Base-by-base conservation (phyloP, 805 yeast genomes). In the Geotrichum ghanense region DNA sequence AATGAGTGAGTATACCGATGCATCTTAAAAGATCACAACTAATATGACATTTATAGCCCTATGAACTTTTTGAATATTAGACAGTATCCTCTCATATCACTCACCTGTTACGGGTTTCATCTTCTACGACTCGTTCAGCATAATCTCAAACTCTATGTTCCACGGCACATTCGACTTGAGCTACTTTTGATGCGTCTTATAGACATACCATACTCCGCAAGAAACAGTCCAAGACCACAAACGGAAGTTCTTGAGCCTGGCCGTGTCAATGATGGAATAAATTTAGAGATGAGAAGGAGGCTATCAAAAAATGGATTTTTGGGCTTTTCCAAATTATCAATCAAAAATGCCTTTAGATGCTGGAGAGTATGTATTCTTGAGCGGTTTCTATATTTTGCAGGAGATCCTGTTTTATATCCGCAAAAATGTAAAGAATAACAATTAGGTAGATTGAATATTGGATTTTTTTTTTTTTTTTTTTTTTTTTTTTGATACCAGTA, bases 371-470 rank as follows among this genome's bases (percentile, higher is more conserved):
- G 37, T 31, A 31, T 31, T 5, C 17, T 31, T n/a, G 37, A 31
- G 12, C 37, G 37, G 16, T 31, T 31, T 12, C 14, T 31, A n/a
- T 31, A 31, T 31, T 31, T n/a, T 19, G 37, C 37, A n/a, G 37
- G 37, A n/a, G 37, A 31, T n/a, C 37, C 37, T n/a, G 37, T 31
- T n/a, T 19, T 31, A n/a, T 31, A 31, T n/a, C 37, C 37, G 5
- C 37, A 31, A 31, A 31, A 31, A 19, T 31, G 16, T 19, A 9
- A 31, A n/a, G 16, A n/a, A 12, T 31, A 31, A 31, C 6, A 6
- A 31, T 31, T n/a, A n/a, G n/a, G n/a, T n/a, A n/a, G n/a, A n/a
- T n/a, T n/a, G n/a, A n/a, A n/a, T n/a, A n/a, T n/a, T n/a, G n/a
- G n/a, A n/a, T n/a, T n/a, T n/a, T n/a, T n/a, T n/a, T n/a, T n/a